These are phyloP conservation scores for Pleurotus sapidus DNA, from an alignment of 768 basidiomycete genomes.

Conservation along the genomic window DNA sequence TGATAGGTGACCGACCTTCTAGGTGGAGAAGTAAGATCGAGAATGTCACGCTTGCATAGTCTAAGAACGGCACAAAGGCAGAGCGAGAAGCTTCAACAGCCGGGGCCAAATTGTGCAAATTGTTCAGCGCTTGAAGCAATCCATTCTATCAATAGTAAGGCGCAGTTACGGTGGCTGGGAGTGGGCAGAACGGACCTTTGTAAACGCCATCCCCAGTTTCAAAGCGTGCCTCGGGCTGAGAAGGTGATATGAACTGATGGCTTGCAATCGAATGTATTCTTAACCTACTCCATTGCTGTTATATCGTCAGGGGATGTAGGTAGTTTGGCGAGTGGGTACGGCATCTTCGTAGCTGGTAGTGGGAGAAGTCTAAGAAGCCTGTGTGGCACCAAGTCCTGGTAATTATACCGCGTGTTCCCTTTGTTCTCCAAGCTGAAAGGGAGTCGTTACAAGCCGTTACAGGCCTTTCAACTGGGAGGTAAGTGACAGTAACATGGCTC, in stretches of 20 bases:
- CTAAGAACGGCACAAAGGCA: conserved; percentile 7
- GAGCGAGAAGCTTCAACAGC: conserved; percentile 3
- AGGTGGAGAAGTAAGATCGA: conserved; percentile 1
- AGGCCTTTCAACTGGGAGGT: background rate
- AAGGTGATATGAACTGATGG: background rate
- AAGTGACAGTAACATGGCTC: too few species aligned
- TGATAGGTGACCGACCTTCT: background rate
- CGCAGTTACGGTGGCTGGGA: background rate
- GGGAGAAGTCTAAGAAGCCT: background rate
- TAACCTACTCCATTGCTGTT: background rate
- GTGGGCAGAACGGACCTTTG: background rate
- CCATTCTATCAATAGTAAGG: background rate
- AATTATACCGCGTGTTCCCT: background rate
- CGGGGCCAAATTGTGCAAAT: background rate
- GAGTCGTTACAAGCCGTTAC: background rate
- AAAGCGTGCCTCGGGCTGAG: background rate
- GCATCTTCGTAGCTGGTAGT: background rate
- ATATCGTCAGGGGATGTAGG: background rate
- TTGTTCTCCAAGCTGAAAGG: background rate
- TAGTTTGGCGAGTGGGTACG: background rate
- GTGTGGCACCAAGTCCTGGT: background rate
- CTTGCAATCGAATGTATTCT: background rate
- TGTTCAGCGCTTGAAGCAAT: conserved; percentile 4
- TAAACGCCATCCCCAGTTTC: conserved; percentile 3
- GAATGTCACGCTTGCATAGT: conserved; percentile 1